Percentiles rank a stretch among this genome's conserved stretches.
Evolutionary conservation across 768 basidiomycete genomes (phyloP).

Genomic region (Phlegmacium glaucopus): DNA sequence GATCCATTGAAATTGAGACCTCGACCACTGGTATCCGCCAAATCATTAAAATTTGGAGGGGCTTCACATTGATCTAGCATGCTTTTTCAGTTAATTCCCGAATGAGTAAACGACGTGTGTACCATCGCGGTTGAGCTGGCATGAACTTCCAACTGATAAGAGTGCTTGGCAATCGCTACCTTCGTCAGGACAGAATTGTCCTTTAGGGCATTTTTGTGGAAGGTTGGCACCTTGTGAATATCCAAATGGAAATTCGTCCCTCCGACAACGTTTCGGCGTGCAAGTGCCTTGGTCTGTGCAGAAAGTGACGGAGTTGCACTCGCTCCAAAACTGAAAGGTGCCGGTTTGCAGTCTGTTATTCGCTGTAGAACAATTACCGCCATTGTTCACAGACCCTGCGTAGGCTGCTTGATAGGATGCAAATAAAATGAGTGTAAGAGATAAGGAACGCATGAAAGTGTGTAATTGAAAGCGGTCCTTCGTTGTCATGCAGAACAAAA

Average conservation of each 20-base stretch:
- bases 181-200: conserved; percentile 84
- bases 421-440: conserved; percentile 55
- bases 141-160: conserved; percentile 59
- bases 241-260: conserved; percentile 76
- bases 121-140: conserved; percentile 90
- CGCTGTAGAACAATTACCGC: conserved; percentile 44
- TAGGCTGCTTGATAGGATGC: conserved; percentile 32
- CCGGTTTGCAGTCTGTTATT: conserved; percentile 70
- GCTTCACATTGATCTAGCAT: conserved; percentile 69
- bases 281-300: conserved; percentile 59
- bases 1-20: conserved; percentile 80
- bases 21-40: conserved; percentile 60
- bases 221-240: conserved; percentile 42
- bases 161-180: conserved; percentile 61
- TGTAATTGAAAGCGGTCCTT: conserved; percentile 9
- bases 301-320: conserved; percentile 71
- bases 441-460: conserved; percentile 23
- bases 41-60: conserved; percentile 61
- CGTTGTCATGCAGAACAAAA: too few species aligned
- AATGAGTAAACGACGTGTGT: conserved; percentile 12
- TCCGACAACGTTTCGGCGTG: conserved; percentile 63
- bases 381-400: conserved; percentile 46
- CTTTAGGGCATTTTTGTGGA: conserved; percentile 58
- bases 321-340: conserved; percentile 77
- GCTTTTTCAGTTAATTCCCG: too few species aligned